Conservation (phyloP, 352 stramenopile genomes). For the Phytophthora pseudosyringae region DNA sequence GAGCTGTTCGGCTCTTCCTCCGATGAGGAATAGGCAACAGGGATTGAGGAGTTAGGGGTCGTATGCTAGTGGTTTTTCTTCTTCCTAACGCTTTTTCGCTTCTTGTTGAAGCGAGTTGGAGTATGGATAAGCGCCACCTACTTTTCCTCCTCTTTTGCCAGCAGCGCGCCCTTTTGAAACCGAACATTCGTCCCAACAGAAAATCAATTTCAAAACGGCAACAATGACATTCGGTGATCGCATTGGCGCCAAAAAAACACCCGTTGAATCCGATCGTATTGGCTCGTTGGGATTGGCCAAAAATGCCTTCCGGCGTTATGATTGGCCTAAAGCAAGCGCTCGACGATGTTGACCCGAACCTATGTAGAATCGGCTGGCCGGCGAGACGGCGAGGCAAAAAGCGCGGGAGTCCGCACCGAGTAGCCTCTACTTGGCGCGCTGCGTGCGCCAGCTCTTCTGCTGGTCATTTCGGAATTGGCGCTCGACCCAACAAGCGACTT, state of each 20-base stretch:
- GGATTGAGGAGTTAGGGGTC: slow-evolving; percentile 1
- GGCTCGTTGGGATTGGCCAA: slow-evolving; percentile 6
- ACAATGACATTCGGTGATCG: slow-evolving; percentile 1
- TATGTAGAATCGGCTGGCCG: slow-evolving; percentile 25
- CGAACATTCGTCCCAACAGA: slow-evolving; percentile 3
- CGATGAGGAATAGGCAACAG: slow-evolving; percentile 66
- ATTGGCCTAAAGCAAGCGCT: slow-evolving; percentile 22
- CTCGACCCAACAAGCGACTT: slow-evolving; percentile 29
- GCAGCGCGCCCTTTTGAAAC: slow-evolving; percentile 2
- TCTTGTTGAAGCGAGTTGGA: slow-evolving; percentile 1
- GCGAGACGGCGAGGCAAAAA: slow-evolving; percentile 18
- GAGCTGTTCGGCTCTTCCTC: slow-evolving; percentile 88
- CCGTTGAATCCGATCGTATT: slow-evolving; percentile 7
- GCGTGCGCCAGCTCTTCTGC: slow-evolving; percentile 2
- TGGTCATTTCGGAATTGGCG: slow-evolving; percentile 45
- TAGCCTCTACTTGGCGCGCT: slow-evolving; percentile 21
- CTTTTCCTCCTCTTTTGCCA: not conserved
- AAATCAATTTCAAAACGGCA: slow-evolving; percentile 24
- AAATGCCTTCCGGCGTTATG: not conserved
- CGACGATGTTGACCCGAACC: slow-evolving; percentile 10
- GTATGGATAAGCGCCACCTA: too few relatives aligned
- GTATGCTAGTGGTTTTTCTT: slow-evolving; percentile 15
- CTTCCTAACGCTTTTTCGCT: not conserved
- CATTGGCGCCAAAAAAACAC: slow-evolving; percentile 27
- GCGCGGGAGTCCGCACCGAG: slow-evolving; percentile 28